Evolutionary conservation across 306 rosid species (phyloP).

Genomic region (Betula pendula): DNA sequence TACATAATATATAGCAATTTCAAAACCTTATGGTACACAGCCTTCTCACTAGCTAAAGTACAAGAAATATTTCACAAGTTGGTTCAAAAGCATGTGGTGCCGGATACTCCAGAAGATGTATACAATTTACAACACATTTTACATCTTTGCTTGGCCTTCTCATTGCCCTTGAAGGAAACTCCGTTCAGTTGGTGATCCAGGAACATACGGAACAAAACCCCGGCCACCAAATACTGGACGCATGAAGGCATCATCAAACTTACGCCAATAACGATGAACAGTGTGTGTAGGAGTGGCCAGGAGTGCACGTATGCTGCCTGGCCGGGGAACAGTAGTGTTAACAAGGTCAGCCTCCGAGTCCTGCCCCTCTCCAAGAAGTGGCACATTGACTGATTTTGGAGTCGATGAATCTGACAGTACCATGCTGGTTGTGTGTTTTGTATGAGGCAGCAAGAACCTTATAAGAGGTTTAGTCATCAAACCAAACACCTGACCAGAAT

Average conservation of each 20-base stretch:
- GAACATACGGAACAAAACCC: constrained; percentile 80
- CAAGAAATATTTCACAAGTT: constrained; percentile 23
- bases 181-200: constrained; percentile 58
- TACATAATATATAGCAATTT: constrained; percentile 2
- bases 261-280: constrained; percentile 88
- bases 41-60: constrained; percentile 31
- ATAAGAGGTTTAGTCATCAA: constrained; percentile 92
- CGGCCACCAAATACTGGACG: constrained; percentile 97
- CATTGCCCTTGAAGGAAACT: constrained; percentile 45
- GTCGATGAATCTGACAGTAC: constrained; percentile 44
- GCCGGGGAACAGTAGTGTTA: constrained; percentile 35
- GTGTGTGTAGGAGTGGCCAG: constrained; percentile 73
- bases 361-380: constrained; percentile 60
- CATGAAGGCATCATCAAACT: constrained; percentile 81
- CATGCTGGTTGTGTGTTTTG: constrained; percentile 59
- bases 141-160: constrained; percentile 32
- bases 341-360: constrained; percentile 62
- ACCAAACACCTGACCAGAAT: constrained; percentile 76
- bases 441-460: constrained; percentile 59
- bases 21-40: constrained; percentile 18
- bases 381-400: constrained; percentile 58
- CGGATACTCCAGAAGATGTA: constrained; percentile 18
- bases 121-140: constrained; percentile 30
- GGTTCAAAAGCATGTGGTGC: constrained; percentile 19
- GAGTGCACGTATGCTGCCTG: constrained; percentile 68